Base-by-base conservation (phyloP, 177 flowering plant genomes). In the Vitis hybrid region DNA sequence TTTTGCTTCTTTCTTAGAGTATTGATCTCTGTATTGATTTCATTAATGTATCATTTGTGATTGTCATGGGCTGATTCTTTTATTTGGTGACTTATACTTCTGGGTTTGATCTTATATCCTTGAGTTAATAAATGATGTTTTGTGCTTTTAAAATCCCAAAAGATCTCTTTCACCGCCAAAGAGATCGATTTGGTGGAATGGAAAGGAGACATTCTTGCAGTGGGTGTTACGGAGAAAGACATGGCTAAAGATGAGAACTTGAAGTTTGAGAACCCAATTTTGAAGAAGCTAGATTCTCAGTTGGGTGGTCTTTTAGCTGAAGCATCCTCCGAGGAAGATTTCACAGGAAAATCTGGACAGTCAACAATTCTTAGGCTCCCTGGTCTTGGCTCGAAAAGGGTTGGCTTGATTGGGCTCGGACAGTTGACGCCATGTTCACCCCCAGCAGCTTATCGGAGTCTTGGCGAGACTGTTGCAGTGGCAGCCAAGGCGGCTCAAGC, bases 191-290 rank as follows among this genome's bases (percentile, higher is more conserved):
- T 85, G 77, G 79, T 77, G 52, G 93, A 91, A 87, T 95, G 99
- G 99, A 91, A 90, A 78, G 99, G 99, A 62, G 99, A 95, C 81
- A 79, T 95, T 24, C 91, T 95, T 64, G 95, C 93, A 1, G 91
- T 95, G 9, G 97, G 89, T 61, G 97, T 91, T 1, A 86, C 93
- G 7, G 98, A 93, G 85, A 91, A 95, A 64, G 99, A 95, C 76
- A 74, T 90, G 91, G 81, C 82, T 2, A 95, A 87, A 72, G 91
- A 92, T 62, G 89, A 81, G 54, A 80, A 84, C 56, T 85, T 83
- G 0, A 88, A 88, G 73, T 93, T 93, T 69, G 82, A 80, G 75
- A 95, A 93, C 68, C n/a, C 88, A 6, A 75, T 86, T 60, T 70
- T 95, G 78, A 86, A 79, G 30, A 88, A 83, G 67, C 70, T 95